Conservation (phyloP, 306 rosid species). For the Sophora flavescens region DNA sequence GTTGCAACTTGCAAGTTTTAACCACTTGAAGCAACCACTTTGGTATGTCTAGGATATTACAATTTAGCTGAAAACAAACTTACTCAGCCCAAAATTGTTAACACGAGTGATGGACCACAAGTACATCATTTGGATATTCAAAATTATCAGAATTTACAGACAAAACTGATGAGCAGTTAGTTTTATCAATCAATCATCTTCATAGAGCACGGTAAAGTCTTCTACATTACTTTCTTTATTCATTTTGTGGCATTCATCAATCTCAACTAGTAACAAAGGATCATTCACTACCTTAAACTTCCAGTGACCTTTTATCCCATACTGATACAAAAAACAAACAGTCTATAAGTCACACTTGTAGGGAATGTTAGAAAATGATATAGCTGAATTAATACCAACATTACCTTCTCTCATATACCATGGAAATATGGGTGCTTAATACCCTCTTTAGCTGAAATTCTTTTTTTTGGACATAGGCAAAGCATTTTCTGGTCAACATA, state of each 20-base stretch:
- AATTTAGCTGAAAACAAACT: neutral
- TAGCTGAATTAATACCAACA: neutral
- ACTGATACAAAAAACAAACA: neutral
- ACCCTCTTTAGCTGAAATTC: conserved; percentile 43
- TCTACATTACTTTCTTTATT: conserved; percentile 58
- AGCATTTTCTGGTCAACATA: conserved; percentile 45
- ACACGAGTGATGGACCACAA: neutral
- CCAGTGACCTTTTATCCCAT: conserved; percentile 48
- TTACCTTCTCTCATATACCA: neutral
- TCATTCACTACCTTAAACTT: conserved; percentile 56
- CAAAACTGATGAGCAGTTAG: conserved; percentile 35
- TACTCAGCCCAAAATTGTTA: conserved; percentile 7
- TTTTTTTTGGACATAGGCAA: neutral
- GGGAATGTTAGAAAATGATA: neutral
- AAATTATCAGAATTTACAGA: conserved; percentile 35
- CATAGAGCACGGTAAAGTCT: conserved; percentile 76
- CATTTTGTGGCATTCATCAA: conserved; percentile 73
- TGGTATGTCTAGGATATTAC: conserved; percentile 4
- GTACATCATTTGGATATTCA: conserved; percentile 16
- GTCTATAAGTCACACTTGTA: neutral
- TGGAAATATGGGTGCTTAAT: conserved; percentile 11
- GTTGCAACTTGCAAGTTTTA: conserved; percentile 16
- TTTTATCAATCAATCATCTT: conserved; percentile 49
- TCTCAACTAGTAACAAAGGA: conserved; percentile 66
- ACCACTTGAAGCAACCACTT: conserved; percentile 8